Conservation (phyloP, 2,329 filamentous ascomycete species). For the Zymoseptoria tritici region DNA sequence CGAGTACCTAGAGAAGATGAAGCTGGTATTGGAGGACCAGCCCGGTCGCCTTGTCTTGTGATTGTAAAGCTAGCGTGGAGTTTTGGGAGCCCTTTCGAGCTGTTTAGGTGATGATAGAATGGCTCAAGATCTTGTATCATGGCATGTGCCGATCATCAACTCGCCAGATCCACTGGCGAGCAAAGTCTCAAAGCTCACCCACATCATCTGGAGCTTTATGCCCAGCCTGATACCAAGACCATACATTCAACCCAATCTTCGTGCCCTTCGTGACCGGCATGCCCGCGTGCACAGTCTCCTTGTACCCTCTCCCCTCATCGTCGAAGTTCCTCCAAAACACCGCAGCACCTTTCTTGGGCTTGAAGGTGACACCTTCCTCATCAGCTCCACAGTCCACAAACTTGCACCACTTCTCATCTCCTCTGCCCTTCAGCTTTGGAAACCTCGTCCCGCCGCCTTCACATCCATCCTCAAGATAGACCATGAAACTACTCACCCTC, state of each 20-base stretch:
- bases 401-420: conserved; percentile 45
- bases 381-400: conserved; percentile 45
- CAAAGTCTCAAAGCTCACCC: neutral
- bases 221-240: conserved; percentile 51
- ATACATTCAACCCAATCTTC: conserved; percentile 58
- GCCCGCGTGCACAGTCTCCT: conserved; percentile 55
- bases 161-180: neutral
- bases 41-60: conserved; percentile 63
- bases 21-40: conserved; percentile 72
- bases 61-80: conserved; percentile 8
- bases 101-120: neutral
- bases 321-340: conserved; percentile 57
- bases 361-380: conserved; percentile 48
- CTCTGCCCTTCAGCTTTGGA: conserved; percentile 42
- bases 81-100: conserved; percentile 3
- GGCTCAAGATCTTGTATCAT: conserved; percentile 5
- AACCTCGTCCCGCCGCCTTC: conserved; percentile 56
- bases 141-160: neutral
- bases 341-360: conserved; percentile 50
- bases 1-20: conserved; percentile 78
- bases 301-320: conserved; percentile 48
- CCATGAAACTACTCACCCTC: conserved; percentile 54
- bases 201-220: conserved; percentile 5
- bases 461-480: conserved; percentile 49
- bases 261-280: conserved; percentile 49